Evolutionary conservation across 345 rosid species (phyloP).

Genomic region (Mallotus nudiflorus): DNA sequence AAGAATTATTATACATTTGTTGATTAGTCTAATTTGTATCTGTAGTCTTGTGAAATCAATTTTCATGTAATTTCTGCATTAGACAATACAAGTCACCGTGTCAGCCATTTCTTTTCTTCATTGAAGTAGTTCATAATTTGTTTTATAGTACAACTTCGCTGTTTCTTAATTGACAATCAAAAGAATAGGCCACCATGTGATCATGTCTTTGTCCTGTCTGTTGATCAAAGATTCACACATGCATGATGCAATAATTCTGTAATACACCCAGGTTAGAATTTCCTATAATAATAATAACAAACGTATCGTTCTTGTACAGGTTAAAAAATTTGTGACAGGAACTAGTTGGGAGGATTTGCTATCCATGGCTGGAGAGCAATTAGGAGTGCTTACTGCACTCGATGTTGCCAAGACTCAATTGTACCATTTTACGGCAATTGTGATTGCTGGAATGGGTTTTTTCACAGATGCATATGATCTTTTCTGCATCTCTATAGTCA

Average conservation of each 20-base stretch:
- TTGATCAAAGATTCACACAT: not conserved
- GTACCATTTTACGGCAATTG: conserved; percentile 29
- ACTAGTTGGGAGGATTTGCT: not conserved
- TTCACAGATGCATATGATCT: conserved; percentile 35
- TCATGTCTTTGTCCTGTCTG: not conserved
- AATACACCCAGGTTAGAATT: no score
- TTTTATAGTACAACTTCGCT: not conserved
- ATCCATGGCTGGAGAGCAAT: conserved; percentile 11
- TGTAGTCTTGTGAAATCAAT: not conserved
- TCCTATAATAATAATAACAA: no score
- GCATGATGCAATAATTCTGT: not conserved
- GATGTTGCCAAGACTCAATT: conserved; percentile 26
- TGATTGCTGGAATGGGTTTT: conserved; percentile 36
- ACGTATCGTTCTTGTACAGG: not conserved
- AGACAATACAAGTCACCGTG: no score
- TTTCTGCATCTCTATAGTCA: conserved; percentile 24
- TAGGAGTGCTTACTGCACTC: conserved; percentile 27
- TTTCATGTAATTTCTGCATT: not conserved
- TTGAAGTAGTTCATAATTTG: not conserved
- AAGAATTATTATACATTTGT: not conserved
- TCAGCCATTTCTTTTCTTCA: not conserved
- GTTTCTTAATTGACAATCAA: not conserved
- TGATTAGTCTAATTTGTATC: not conserved
- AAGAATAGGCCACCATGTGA: not conserved
- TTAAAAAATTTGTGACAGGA: not conserved